A percentile compares a stretch with the other conserved stretches of the same genome.
Conservation (phyloP, 768 basidiomycete species). For the Butyriboletus loyo region DNA sequence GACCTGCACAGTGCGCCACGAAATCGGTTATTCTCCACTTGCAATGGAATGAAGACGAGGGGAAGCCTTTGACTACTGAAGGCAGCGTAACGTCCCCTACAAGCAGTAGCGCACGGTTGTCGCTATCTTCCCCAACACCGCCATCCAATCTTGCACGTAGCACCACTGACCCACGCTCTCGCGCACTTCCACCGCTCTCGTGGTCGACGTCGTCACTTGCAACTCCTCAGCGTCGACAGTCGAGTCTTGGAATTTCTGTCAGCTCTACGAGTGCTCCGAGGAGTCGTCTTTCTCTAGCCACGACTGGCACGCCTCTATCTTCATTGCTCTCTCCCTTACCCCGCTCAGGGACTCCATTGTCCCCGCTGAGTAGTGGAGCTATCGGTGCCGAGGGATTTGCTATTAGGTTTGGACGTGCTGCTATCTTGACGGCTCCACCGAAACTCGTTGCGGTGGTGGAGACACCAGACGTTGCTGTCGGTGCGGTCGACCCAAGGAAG, state of each 20-base stretch:
- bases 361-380: conserved; percentile 23
- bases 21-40: conserved; percentile 83
- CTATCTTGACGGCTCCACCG: conserved; percentile 80
- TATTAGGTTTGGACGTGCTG: conserved; percentile 62
- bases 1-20: conserved; percentile 67
- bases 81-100: conserved; percentile 25
- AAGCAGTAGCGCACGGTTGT: conserved; percentile 17
- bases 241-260: conserved; percentile 33
- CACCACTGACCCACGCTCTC: conserved; percentile 34
- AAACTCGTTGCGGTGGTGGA: conserved; percentile 79
- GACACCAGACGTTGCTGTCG: conserved; percentile 86
- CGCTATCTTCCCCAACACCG: conserved; percentile 30
- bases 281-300: conserved; percentile 42
- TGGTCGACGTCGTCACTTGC: conserved; percentile 48
- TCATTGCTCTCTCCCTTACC: conserved; percentile 30
- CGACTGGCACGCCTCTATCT: conserved; percentile 40
- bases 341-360: conserved; percentile 34
- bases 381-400: conserved; percentile 36
- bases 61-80: conserved; percentile 13
- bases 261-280: conserved; percentile 37
- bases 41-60: conserved; percentile 78
- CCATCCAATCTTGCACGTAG: conserved; percentile 21
- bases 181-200: conserved; percentile 50
- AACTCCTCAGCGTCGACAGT: conserved; percentile 41
- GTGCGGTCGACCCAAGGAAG: conserved; percentile 83